Conservation (phyloP, 371 early-diverging fungal species). For the Saksenaea vasiformis region DNA sequence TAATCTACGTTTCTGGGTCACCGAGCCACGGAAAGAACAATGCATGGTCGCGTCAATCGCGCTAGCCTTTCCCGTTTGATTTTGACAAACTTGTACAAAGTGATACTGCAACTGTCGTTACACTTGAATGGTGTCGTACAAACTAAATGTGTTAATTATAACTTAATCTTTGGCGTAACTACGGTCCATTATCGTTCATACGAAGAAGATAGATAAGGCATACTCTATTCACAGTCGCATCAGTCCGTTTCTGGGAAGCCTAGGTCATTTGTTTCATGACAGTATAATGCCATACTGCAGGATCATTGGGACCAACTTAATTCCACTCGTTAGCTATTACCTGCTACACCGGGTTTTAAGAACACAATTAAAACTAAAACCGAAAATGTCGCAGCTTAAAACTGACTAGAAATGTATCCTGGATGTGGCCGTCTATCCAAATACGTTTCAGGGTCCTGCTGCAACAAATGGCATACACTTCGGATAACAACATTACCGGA, state of each 20-base stretch:
- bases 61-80: background rate
- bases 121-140: background rate
- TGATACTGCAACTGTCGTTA: background rate
- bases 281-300: too few species aligned
- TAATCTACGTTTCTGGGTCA: too few species aligned
- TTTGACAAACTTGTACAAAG: background rate
- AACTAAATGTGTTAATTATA: background rate
- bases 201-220: too few species aligned
- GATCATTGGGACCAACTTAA: too few species aligned
- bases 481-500: background rate
- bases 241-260: too few species aligned
- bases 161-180: background rate
- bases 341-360: too few species aligned
- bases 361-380: too few species aligned
- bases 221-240: too few species aligned
- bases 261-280: too few species aligned
- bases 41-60: background rate
- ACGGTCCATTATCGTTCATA: too few species aligned
- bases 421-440: background rate
- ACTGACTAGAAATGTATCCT: background rate
- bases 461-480: background rate
- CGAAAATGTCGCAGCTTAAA: too few species aligned
- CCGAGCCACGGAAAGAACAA: background rate
- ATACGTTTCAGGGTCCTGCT: background rate
- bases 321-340: too few species aligned